Conservation (phyloP, 2,329 filamentous ascomycete genomes). For the Colletotrichum sp. region DNA sequence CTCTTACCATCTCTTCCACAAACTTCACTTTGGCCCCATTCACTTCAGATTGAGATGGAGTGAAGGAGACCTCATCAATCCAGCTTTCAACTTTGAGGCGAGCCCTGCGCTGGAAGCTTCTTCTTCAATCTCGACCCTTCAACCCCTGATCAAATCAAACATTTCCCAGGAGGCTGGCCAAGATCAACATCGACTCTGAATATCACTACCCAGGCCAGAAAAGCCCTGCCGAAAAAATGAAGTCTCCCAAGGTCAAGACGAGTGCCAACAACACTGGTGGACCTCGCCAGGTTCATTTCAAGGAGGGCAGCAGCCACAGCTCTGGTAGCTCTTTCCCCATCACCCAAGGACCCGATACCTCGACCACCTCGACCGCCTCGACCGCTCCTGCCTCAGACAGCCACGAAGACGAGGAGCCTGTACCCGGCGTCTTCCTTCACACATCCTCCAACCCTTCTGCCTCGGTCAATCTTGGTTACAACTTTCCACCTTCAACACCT, state of each 20-base stretch:
- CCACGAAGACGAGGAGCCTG: background rate
- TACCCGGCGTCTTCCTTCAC: constrained; percentile 4
- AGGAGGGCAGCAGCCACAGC: background rate
- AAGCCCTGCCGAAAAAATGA: background rate
- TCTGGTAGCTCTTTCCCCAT: background rate
- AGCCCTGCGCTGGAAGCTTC: background rate
- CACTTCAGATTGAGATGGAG: background rate
- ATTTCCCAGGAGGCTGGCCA: background rate
- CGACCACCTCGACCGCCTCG: background rate
- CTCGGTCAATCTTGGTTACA: constrained; percentile 3
- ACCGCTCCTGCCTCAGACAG: background rate
- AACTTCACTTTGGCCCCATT: background rate
- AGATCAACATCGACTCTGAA: background rate
- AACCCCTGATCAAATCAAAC: background rate
- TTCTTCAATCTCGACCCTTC: background rate
- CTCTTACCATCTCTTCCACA: background rate
- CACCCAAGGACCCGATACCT: background rate
- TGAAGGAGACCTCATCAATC: background rate
- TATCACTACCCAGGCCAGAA: background rate
- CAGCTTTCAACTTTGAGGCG: too few relatives aligned
- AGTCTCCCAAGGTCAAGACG: constrained; percentile 13
- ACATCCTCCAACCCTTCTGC: constrained; percentile 14
- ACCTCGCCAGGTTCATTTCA: constrained; percentile 12
- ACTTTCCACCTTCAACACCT: background rate
- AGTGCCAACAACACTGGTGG: constrained; percentile 9